Percentiles rank a stretch among this genome's conserved stretches.
phyloP scores from a whole-genome alignment of 2,329 filamentous ascomycete species.

The Hypocrella siamensis region DNA sequence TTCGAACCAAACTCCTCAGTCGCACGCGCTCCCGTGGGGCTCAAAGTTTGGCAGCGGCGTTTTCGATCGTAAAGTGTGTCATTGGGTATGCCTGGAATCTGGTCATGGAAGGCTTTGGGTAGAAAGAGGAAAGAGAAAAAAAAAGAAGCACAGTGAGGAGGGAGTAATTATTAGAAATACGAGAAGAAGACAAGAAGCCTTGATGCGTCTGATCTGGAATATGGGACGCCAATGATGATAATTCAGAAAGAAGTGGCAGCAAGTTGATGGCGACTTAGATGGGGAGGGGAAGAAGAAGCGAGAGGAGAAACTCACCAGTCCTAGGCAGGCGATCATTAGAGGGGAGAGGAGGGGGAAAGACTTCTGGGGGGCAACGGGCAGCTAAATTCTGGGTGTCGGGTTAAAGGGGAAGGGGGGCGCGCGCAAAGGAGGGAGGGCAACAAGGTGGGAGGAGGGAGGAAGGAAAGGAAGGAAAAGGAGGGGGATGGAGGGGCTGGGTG shows the following conservation, averaged over 20 bases:
- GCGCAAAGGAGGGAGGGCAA: slow-evolving; percentile 8
- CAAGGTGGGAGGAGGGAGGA: slow-evolving; percentile 6
- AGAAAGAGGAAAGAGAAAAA: slow-evolving; percentile 7
- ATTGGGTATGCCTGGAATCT: slow-evolving; percentile 29
- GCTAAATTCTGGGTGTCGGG: slow-evolving; percentile 6
- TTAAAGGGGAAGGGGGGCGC: slow-evolving; percentile 8
- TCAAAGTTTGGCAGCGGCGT: slow-evolving; percentile 53
- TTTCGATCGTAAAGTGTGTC: slow-evolving; percentile 33
- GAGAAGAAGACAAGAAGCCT: not conserved
- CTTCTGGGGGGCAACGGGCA: slow-evolving; percentile 2
- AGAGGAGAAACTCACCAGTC: slow-evolving; percentile 8
- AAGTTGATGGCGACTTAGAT: slow-evolving; percentile 6
- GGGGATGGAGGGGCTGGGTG: slow-evolving; percentile 1
- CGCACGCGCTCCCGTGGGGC: slow-evolving; percentile 50
- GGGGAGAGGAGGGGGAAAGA: slow-evolving; percentile 4
- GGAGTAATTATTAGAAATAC: slow-evolving; percentile 5
- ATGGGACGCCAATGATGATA: slow-evolving; percentile 5
- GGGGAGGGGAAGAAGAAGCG: slow-evolving; percentile 8
- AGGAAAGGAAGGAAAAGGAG: too few species aligned
- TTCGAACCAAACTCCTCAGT: slow-evolving; percentile 38
- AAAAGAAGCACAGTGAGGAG: not conserved
- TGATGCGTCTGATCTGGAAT: slow-evolving; percentile 10
- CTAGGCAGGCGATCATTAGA: slow-evolving; percentile 5
- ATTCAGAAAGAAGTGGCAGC: slow-evolving; percentile 11
- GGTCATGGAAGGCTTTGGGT: slow-evolving; percentile 24